Base-by-base conservation (phyloP, 805 yeast genomes). In the Kuraishia capsulata region DNA sequence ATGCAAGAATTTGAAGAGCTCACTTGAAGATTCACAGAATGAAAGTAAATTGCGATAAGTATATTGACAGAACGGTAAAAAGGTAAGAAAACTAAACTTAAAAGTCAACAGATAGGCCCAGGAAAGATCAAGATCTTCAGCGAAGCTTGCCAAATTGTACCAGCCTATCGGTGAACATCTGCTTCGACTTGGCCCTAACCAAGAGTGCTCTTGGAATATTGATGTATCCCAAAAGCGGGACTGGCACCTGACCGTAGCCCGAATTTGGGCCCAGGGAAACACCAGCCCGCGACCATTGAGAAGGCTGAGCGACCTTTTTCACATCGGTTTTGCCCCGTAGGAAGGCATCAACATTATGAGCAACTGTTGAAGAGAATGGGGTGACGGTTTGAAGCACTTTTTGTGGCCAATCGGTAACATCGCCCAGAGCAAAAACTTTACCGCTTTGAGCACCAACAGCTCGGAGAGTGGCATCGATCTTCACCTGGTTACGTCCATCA, bases 241-340 rank as follows among this genome's bases (percentile, higher is more conserved):
- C 5, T 1, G 40, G 39, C 6, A 41, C 4, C 34, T 58, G 61
- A 4, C 61, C 63, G 20, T 45, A 40, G 3, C 56, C 62, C 26
- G 40, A 18, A 1, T 38, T 33, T 11, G 53, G 48, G 8, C 63
- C 63, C 30, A 57, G 23, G 37, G 49, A 42, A 11, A 53, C 44
- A 29, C 45, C 42, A 14, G 17, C 18, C 18, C 17, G 8, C 13
- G 20, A 5, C 23, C 32, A 17, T 20, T 29, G 16, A 13, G 31
- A 14, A 11, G 21, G 17, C 9, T 13, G 21, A 11, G 37, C 6
- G 26, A 35, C 31, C 31, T 26, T 14, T 24, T 28, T 26, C 18
- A 25, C n/a, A 3, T 20, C 8, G 17, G 19, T 23, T 17, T 14
- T 25, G 13, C 33, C 39, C 13, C 26, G 21, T 5, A 35, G 13